Base-by-base conservation (phyloP, 768 basidiomycete genomes). In the Russula ochroleuca region DNA sequence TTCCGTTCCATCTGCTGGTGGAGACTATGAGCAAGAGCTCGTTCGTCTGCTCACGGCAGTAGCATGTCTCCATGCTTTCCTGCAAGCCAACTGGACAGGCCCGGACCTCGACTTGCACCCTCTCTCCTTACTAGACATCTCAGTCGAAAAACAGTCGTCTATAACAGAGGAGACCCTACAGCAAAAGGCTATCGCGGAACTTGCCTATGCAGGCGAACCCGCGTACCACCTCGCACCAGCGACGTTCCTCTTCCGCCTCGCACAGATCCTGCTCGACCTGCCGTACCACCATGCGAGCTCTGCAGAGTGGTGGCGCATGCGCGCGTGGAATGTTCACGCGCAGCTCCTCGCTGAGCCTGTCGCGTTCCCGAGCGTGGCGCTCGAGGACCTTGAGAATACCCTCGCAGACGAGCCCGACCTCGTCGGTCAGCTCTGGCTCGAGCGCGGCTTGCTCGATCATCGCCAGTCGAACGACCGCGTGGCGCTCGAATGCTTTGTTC, bases 51-150 rank as follows among this genome's bases (percentile, higher is more conserved):
- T 83, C 13, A 67, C 93, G 11, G 92, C 85, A 0, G 80, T 96
- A 11, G 86, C 93, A 7, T 88, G 87, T 66, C 78, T 98, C 25
- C 93, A 97, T 67, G 85, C 91, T 0, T 99, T 95, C 76, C 79
- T 94, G 5, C 97, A 99, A 73, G 81, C 79, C 33, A 99, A 99
- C 75, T 99, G 94, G 94, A 98, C 95, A 0, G 97, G 97, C 6
- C 97, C 97, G 2, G 82, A 90, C 69, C 81, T 97, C 48, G 77
- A 85, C 63, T 73, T 94, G 65, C 73, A 75, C 66, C 72, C 80
- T 50, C 69, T 75, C 67, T 78, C 76, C 40, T 57, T 79, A 52
- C 70, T 80, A 69, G 50, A 73, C 28, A 68, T 79, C 53, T 69
- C 77, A 45, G 68, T 69, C 33, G 66, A 72, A 37, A 51, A 69